Conservation (phyloP, 495 filamentous ascomycete species). For the Xylaria intraflava region DNA sequence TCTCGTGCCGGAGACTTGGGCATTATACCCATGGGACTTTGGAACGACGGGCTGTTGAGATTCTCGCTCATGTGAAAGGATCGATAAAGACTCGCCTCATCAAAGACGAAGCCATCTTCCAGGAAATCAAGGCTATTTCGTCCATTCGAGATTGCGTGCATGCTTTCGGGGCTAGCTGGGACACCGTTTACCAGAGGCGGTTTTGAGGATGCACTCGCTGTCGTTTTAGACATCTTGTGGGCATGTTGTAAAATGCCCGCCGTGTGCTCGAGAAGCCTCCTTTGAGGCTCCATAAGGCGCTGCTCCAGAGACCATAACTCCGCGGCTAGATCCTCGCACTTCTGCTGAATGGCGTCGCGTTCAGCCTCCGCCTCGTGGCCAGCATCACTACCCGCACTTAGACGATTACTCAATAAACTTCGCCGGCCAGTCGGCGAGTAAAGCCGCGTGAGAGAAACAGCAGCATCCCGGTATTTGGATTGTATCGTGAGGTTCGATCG, state of each 20-base stretch:
- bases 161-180: slow-evolving; percentile 62
- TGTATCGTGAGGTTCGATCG: slow-evolving; percentile 82
- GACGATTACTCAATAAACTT: slow-evolving; percentile 49
- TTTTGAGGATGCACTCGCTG: slow-evolving; percentile 30
- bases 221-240: slow-evolving; percentile 50
- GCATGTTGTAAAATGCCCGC: slow-evolving; percentile 86
- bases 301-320: slow-evolving; percentile 75
- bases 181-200: slow-evolving; percentile 45
- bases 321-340: slow-evolving; percentile 76
- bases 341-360: slow-evolving; percentile 62
- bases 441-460: slow-evolving; percentile 72
- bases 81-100: slow-evolving; percentile 74
- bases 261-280: slow-evolving; percentile 75
- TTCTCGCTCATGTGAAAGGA: slow-evolving; percentile 61
- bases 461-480: slow-evolving; percentile 88
- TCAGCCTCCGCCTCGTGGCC: slow-evolving; percentile 66
- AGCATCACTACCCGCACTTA: slow-evolving; percentile 32
- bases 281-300: slow-evolving; percentile 62
- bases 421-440: slow-evolving; percentile 49
- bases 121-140: slow-evolving; percentile 43
- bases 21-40: slow-evolving; percentile 39
- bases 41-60: slow-evolving; percentile 24
- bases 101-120: slow-evolving; percentile 55
- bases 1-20: slow-evolving; percentile 40
- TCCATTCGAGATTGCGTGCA: slow-evolving; percentile 52